A percentile compares a stretch with the other conserved stretches of the same genome.
Conservation (phyloP, 2,329 filamentous ascomycete species). For the Ophiostoma populinum region DNA sequence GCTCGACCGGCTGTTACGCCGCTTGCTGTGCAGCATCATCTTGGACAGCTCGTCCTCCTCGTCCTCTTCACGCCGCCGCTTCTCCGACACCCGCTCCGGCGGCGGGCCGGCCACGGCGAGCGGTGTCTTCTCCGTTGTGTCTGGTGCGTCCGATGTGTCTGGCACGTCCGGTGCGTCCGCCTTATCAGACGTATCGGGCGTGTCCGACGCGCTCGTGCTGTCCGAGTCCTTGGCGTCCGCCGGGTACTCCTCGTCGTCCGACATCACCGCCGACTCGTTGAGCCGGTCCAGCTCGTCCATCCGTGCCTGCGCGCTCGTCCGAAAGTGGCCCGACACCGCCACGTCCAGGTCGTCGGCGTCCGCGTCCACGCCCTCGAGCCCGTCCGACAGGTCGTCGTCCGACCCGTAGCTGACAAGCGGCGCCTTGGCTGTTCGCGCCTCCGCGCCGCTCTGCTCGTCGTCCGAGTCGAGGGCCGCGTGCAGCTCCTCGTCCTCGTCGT, state of each 20-base stretch:
- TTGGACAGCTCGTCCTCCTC: slow-evolving; percentile 87
- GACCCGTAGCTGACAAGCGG: slow-evolving; percentile 85
- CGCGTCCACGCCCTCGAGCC: not conserved
- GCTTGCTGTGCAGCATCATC: slow-evolving; percentile 48
- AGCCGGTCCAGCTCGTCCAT: not conserved
- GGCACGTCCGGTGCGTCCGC: not conserved
- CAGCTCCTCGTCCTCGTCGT: slow-evolving; percentile 49
- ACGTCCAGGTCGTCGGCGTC: not conserved
- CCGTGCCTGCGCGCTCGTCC: not conserved
- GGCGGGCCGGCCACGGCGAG: slow-evolving; percentile 20
- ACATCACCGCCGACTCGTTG: not conserved
- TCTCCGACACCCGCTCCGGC: slow-evolving; percentile 69
- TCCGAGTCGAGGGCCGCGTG: slow-evolving; percentile 7
- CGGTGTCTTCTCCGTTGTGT: not conserved
- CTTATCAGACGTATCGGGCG: not conserved
- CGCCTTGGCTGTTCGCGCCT: slow-evolving; percentile 43
- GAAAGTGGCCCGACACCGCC: not conserved
- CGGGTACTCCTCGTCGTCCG: not conserved
- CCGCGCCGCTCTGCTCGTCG: slow-evolving; percentile 37
- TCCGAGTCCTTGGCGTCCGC: not conserved
- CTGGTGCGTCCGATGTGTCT: not conserved
- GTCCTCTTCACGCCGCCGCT: slow-evolving; percentile 79
- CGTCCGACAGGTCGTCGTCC: slow-evolving; percentile 48
- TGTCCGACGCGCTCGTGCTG: not conserved
- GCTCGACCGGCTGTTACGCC: slow-evolving; percentile 35